Evolutionary conservation across 2,329 filamentous ascomycete genomes (phyloP).

Genomic region (Fusarium sacchari): DNA sequence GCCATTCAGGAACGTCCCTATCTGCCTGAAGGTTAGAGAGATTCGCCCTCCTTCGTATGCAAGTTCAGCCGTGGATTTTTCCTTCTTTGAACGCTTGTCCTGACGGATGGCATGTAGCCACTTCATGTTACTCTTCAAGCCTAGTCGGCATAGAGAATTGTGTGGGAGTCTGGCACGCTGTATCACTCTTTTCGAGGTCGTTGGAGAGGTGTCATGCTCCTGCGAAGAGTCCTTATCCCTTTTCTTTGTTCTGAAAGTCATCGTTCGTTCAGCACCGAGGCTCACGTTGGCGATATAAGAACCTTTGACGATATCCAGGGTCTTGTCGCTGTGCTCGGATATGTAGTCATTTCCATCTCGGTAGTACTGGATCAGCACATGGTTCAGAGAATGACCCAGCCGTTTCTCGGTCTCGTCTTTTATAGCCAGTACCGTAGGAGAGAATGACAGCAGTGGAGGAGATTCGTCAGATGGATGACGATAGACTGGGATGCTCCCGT

Average conservation of each 20-base stretch:
- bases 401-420: constrained; percentile 74
- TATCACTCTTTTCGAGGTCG: constrained; percentile 57
- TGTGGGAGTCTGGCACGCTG: constrained; percentile 82
- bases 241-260: constrained; percentile 89
- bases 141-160: constrained; percentile 88
- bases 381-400: constrained; percentile 85
- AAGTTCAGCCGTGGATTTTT: constrained; percentile 76
- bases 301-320: constrained; percentile 83
- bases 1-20: constrained; percentile 82
- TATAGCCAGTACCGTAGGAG: constrained; percentile 75
- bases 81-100: constrained; percentile 77
- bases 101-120: constrained; percentile 94
- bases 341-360: constrained; percentile 91
- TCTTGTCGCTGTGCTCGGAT: constrained; percentile 97
- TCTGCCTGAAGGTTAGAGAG: constrained; percentile 88
- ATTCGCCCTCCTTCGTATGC: constrained; percentile 82
- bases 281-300: constrained; percentile 94
- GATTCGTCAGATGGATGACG: constrained; percentile 92
- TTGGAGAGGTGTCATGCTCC: constrained; percentile 14
- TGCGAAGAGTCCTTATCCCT: constrained; percentile 53
- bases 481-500: constrained; percentile 88
- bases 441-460: constrained; percentile 80
- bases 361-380: constrained; percentile 92
- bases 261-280: constrained; percentile 89
- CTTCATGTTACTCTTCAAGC: constrained; percentile 80